phyloP scores from a whole-genome alignment of 73 alveolate genomes.

The Paramecium primaurelia region DNA sequence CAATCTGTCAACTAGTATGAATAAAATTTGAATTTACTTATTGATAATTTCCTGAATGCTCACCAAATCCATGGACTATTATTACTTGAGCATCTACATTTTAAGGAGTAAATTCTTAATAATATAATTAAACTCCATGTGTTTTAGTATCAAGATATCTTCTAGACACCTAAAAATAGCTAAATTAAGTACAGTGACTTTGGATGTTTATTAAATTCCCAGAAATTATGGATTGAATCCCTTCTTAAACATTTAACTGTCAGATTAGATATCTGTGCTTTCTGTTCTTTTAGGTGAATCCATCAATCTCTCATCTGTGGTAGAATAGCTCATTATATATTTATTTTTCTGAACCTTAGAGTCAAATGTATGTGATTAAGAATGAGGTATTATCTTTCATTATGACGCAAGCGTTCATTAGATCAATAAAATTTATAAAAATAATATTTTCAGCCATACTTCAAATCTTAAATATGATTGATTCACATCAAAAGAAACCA shows the following conservation, averaged over 20 bases:
- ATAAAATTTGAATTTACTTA: not conserved
- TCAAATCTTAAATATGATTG: not conserved
- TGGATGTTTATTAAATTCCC: not conserved
- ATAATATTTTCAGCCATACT: not conserved
- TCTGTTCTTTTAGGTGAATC: constrained; percentile 24
- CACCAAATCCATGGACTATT: constrained; percentile 46
- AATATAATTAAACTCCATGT: constrained; percentile 33
- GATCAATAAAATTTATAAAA: not conserved
- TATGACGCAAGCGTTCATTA: constrained; percentile 15
- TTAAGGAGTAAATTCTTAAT: constrained; percentile 1
- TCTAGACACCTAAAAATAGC: not conserved
- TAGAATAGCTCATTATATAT: not conserved
- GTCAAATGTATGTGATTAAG: constrained; percentile 14
- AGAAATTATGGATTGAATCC: not conserved
- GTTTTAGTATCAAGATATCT: constrained; percentile 13
- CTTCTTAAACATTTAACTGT: not conserved
- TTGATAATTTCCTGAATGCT: constrained; percentile 33
- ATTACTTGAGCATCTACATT: not conserved
- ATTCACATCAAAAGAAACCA: not conserved
- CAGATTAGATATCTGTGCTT: constrained; percentile 25
- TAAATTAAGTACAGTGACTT: not conserved
- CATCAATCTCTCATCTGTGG: constrained; percentile 12
- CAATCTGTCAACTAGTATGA: not conserved
- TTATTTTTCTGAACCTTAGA: not conserved
- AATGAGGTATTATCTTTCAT: not conserved